Evolutionary conservation across 345 rosid genomes (phyloP), one percentile per base, ranked within the genome.

Genomic region (Boechera divaricarpa): DNA sequence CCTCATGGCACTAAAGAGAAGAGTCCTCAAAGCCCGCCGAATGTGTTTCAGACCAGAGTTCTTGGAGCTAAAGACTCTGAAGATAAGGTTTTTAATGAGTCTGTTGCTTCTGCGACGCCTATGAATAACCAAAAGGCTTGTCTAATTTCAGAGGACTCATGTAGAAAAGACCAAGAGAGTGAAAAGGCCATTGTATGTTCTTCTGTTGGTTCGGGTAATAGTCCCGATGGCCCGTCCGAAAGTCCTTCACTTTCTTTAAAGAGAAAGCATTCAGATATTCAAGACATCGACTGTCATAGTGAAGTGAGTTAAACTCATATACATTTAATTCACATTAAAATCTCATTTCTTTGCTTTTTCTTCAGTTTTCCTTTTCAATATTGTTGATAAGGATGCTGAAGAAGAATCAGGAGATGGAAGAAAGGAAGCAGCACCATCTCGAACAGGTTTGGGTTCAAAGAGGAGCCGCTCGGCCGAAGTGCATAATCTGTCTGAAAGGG

Each of bases 401-500:
- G 97, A 87, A 75, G 96, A 94, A 78, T 83, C 83, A 7, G 76
- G 81, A 5, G 80, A 81, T 58, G 83, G 52, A 60, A 84, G 88
- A 77, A 89, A 85, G 56, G 76, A 60, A 47, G 75, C 74, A 68
- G 76, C 80, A 64, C 71, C 87, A 42, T 55, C 74, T 69, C 79
- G 81, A 82, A 78, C 79, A 10, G 87, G 87, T 51, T 32, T 52
- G 10, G 86, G 91, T 51, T 86, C 86, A 49, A 91, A 87, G 86
- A 90, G 94, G 82, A 90, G 91, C 80, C 91, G 96, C 74, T 91
- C 97, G 9, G 96, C 98, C 2, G 97, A 90, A 86, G 97, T 94
- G 52, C 98, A 94, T 82, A 94, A 91, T 77, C 82, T 94, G 57
- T 94, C 98, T 66, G 98, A 94, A 86, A 90, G 98, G 91, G 98